phyloP scores from a whole-genome alignment of 2,329 filamentous ascomycete genomes.

The Sclerotinia spermophila region DNA sequence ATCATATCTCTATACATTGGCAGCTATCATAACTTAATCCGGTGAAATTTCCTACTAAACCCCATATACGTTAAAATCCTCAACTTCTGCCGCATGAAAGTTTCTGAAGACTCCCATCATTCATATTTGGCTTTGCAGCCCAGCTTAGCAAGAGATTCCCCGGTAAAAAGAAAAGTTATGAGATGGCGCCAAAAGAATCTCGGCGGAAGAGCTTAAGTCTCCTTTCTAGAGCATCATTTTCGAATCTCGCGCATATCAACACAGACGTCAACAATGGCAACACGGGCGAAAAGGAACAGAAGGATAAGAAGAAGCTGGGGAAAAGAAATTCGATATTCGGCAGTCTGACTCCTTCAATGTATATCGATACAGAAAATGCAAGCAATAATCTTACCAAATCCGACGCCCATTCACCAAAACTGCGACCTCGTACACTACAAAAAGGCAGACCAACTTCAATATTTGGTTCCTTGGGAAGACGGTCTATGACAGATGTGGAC shows the following conservation, averaged over 20 bases:
- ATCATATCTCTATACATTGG: slow-evolving; percentile 10
- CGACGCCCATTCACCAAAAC: slow-evolving; percentile 28
- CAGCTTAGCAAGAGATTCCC: slow-evolving; percentile 15
- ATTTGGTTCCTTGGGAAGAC: slow-evolving; percentile 37
- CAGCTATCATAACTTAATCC: slow-evolving; percentile 17
- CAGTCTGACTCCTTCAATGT: slow-evolving; percentile 20
- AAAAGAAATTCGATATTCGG: slow-evolving; percentile 34
- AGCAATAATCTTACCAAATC: slow-evolving; percentile 27
- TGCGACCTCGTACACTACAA: slow-evolving; percentile 33
- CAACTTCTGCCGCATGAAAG: slow-evolving; percentile 17
- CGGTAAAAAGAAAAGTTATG: slow-evolving; percentile 18
- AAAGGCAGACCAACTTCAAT: slow-evolving; percentile 36
- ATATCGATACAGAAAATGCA: slow-evolving; percentile 25
- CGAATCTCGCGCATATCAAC: slow-evolving; percentile 32
- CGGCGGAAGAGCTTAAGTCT: slow-evolving; percentile 35
- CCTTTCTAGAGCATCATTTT: slow-evolving; percentile 29
- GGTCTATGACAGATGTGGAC: slow-evolving; percentile 31
- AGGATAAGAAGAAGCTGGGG: slow-evolving; percentile 32
- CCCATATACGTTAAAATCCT: slow-evolving; percentile 8
- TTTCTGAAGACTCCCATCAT: slow-evolving; percentile 2
- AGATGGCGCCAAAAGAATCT: slow-evolving; percentile 32
- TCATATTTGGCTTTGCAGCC: slow-evolving; percentile 14
- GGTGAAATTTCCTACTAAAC: slow-evolving; percentile 11
- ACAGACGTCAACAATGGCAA: slow-evolving; percentile 25
- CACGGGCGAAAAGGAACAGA: slow-evolving; percentile 27